phyloP scores from a whole-genome alignment of 164 flowering plant genomes.

The Taxillus chinensis region DNA sequence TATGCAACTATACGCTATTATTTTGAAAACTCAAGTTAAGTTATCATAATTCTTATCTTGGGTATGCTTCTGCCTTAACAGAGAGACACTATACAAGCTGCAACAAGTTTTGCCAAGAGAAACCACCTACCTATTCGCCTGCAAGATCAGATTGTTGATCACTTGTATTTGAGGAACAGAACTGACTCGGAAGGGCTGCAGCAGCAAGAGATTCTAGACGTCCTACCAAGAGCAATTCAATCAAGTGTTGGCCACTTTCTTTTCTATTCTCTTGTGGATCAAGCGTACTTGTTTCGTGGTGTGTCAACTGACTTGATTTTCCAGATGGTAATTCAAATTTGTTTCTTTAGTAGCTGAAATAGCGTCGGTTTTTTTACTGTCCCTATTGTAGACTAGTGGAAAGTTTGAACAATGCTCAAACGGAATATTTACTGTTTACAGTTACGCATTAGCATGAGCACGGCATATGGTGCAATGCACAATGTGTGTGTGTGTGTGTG shows the following conservation, averaged over 20 bases:
- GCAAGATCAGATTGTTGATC: conserved; percentile 62
- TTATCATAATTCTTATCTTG: background rate
- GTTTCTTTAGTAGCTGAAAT: too few relatives aligned
- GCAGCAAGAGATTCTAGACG: conserved; percentile 54
- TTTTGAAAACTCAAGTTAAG: too few relatives aligned
- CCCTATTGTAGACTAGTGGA: too few relatives aligned
- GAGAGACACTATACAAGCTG: conserved; percentile 60
- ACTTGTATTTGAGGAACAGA: conserved; percentile 42
- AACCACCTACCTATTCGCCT: conserved; percentile 48
- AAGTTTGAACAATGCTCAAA: too few relatives aligned
- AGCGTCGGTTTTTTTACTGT: too few relatives aligned
- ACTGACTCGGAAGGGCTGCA: conserved; percentile 61
- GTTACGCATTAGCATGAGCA: too few relatives aligned
- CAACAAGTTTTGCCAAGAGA: conserved; percentile 48
- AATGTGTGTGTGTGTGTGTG: too few relatives aligned
- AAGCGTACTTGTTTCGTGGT: conserved; percentile 49
- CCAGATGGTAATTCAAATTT: conserved; percentile 35
- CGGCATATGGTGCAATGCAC: too few relatives aligned
- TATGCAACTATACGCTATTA: too few relatives aligned
- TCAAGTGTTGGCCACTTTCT: conserved; percentile 53
- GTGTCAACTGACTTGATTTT: conserved; percentile 56
- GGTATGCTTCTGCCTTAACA: conserved; percentile 4
- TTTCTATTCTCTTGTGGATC: conserved; percentile 46
- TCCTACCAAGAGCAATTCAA: conserved; percentile 58
- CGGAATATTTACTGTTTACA: too few relatives aligned